Base-by-base conservation (phyloP, 805 yeast species). In the Cyberlindnera veronae region DNA sequence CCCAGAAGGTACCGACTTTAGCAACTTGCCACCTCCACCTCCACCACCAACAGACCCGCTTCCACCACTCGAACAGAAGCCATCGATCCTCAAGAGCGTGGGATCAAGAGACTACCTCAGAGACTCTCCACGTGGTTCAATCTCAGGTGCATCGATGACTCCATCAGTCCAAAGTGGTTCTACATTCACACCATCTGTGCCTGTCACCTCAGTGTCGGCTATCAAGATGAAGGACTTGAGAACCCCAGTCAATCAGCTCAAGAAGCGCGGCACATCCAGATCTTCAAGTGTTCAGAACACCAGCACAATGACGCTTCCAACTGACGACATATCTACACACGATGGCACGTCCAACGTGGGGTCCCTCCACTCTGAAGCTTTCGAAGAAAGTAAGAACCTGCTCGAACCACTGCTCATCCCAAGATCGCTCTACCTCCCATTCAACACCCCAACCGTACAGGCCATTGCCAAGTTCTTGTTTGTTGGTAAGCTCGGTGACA, bases 401-500 rank as follows among this genome's bases (percentile, higher is more conserved):
- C 48, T 81, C 61, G 88, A 81, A 49, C 80, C 86, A 6, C 60
- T 81, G 26, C 66, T 77, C 41, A 69, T 81, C 27, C 93, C 95
- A 13, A 68, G 95, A 45, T 70, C 78, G 14, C 56, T 85, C 20
- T 84, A 80, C 49, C 57, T 85, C 47, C 93, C 95, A 4, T 82
- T 80, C 62, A 58, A 79, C 3, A 77, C 81, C 1, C 57, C 64
- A 1, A 74, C 87, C 0, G 76, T 83, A 13, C 70, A 70, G 41
- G 88, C 88, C 3, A 74, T 84, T 48, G 67, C 81, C 20, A 93
- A 84, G 54, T 85, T 78, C 57, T 66, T 85, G 40, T 83, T 81
- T 53, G 84, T 90, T 5, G 95, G 93, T 1, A 89, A 84, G 58
- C 76, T 85, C 17, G 87, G 87, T 19, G 77, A 81, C 38, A 80